Evolutionary conservation across 2,329 filamentous ascomycete genomes (phyloP).

Genomic region (Aspergillus oerlinghausenensis): DNA sequence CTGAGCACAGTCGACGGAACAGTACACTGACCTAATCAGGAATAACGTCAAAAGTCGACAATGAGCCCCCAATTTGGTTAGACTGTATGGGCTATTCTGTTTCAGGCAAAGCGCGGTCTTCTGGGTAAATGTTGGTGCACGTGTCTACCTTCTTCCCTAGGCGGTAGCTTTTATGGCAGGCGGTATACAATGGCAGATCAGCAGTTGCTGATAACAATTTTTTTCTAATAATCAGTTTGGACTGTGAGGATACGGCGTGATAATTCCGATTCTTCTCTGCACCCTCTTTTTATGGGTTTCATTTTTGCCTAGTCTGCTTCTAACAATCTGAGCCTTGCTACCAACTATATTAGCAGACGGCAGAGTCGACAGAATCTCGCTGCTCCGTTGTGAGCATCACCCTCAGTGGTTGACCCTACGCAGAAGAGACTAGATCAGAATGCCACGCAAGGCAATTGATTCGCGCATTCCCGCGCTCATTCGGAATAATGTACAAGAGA

Average conservation of each 20-base stretch:
- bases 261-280: background rate
- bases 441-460: slow-evolving; percentile 60
- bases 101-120: background rate
- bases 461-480: slow-evolving; percentile 88
- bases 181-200: slow-evolving; percentile 20
- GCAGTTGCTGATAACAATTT: slow-evolving; percentile 22
- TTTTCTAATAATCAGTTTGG: slow-evolving; percentile 13
- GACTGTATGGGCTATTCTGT: background rate
- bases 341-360: background rate
- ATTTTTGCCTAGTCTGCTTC: background rate
- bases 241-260: background rate
- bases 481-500: slow-evolving; percentile 83
- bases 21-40: background rate
- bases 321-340: background rate
- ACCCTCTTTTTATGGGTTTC: background rate
- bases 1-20: background rate
- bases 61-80: background rate
- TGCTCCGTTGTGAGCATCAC: background rate
- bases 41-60: background rate
- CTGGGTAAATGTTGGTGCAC: background rate
- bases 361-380: background rate
- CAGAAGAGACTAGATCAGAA: slow-evolving; percentile 15
- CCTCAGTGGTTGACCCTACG: background rate
- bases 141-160: slow-evolving; percentile 1
- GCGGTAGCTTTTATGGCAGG: slow-evolving; percentile 16